Percentiles rank a stretch among this genome's conserved stretches.
Evolutionary conservation across 1,284 basidiomycete species (phyloP).

Genomic region (Waitea zeae): DNA sequence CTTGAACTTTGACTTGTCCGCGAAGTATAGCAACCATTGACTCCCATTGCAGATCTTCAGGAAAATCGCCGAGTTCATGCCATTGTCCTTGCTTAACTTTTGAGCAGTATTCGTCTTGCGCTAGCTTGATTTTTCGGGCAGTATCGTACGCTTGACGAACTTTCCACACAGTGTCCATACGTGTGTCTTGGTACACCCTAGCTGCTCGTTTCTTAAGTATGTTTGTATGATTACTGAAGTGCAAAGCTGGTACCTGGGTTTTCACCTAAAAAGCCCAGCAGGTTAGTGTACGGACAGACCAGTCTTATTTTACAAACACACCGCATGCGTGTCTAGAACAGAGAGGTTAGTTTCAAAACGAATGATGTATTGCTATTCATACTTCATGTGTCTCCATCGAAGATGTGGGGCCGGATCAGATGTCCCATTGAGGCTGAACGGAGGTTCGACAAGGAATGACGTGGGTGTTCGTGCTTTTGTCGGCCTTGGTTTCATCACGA

Average conservation of each 20-base stretch:
- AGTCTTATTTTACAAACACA: too few relatives aligned
- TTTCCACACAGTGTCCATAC: slow-evolving; percentile 37
- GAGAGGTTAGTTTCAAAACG: not conserved
- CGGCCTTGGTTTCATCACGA: slow-evolving; percentile 28
- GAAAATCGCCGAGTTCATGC: slow-evolving; percentile 41
- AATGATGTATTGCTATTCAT: slow-evolving; percentile 6
- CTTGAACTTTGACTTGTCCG: slow-evolving; percentile 49
- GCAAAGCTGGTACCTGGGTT: too few relatives aligned
- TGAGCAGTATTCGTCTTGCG: slow-evolving; percentile 57
- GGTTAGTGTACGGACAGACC: too few relatives aligned
- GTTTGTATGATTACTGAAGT: too few relatives aligned
- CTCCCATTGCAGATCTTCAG: slow-evolving; percentile 68
- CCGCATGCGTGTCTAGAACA: slow-evolving; percentile 3
- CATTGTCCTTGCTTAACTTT: slow-evolving; percentile 35
- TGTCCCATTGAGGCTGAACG: slow-evolving; percentile 18
- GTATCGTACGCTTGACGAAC: slow-evolving; percentile 32
- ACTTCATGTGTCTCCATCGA: slow-evolving; percentile 33
- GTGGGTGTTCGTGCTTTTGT: slow-evolving; percentile 24
- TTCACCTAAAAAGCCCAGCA: slow-evolving; percentile 2
- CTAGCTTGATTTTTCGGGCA: slow-evolving; percentile 47
- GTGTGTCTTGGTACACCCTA: slow-evolving; percentile 7
- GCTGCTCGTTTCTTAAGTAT: too few relatives aligned
- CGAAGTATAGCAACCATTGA: slow-evolving; percentile 68
- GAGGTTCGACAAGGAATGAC: slow-evolving; percentile 27
- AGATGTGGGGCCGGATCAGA: slow-evolving; percentile 11